A percentile compares a stretch with the other conserved stretches of the same genome.
phyloP scores from a whole-genome alignment of 257 asterid genomes.

The Marsdenia floribunda region DNA sequence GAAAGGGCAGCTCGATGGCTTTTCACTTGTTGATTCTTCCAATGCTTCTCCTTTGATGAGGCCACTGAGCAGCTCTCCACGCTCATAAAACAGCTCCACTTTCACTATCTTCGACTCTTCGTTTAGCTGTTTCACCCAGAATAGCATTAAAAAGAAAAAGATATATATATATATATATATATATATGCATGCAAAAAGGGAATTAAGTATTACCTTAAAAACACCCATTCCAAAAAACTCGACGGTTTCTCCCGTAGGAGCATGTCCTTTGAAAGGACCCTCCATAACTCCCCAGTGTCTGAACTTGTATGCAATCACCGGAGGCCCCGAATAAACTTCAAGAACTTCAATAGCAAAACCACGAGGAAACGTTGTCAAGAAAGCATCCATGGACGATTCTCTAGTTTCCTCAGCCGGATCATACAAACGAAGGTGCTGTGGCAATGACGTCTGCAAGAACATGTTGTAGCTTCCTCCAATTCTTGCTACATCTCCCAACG shows the following conservation, averaged over 20 bases:
- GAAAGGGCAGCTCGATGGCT: slow-evolving; percentile 45
- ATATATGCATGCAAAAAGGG: too few relatives aligned
- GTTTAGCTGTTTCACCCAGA: slow-evolving; percentile 30
- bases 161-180: too few relatives aligned
- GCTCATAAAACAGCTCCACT: slow-evolving; percentile 49
- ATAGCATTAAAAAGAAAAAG: not conserved
- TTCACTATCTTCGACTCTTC: slow-evolving; percentile 50
- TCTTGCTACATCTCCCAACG: slow-evolving; percentile 33
- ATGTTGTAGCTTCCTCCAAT: slow-evolving; percentile 76
- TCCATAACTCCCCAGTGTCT: slow-evolving; percentile 88
- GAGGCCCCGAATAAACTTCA: slow-evolving; percentile 70
- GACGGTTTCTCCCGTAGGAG: slow-evolving; percentile 23
- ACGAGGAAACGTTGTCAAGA: slow-evolving; percentile 48
- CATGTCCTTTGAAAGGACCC: slow-evolving; percentile 47
- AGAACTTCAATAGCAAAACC: slow-evolving; percentile 69
- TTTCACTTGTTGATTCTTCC: slow-evolving; percentile 10
- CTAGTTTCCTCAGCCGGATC: slow-evolving; percentile 54
- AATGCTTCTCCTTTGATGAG: slow-evolving; percentile 39
- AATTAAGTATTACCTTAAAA: slow-evolving; percentile 36
- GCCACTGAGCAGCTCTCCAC: slow-evolving; percentile 52
- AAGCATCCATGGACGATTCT: slow-evolving; percentile 50
- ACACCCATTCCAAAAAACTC: slow-evolving; percentile 48
- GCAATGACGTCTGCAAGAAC: slow-evolving; percentile 66
- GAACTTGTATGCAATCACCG: slow-evolving; percentile 51
- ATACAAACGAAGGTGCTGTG: slow-evolving; percentile 39